These are phyloP conservation scores for Globisporangium nunn DNA, from an alignment of 352 stramenopile species.

Conservation along the genomic window DNA sequence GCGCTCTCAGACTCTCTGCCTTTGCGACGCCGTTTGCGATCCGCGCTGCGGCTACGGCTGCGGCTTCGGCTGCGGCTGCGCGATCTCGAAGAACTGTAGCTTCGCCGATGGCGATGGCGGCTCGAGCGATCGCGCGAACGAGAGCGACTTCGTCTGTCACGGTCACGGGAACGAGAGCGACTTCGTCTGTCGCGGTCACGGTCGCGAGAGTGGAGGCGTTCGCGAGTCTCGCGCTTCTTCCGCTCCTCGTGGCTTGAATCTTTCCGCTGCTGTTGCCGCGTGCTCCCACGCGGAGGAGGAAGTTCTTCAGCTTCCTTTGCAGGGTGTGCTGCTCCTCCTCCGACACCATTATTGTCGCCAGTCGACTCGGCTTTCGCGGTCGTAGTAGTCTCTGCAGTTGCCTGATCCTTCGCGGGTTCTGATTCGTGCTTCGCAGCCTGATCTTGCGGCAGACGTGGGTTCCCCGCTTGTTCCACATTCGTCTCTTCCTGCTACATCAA, in stretches of 20 bases:
- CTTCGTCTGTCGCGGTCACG: slow-evolving; percentile 11
- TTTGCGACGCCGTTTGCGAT: not conserved
- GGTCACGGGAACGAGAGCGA: slow-evolving; percentile 12
- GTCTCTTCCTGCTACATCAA: not conserved
- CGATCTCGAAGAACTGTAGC: slow-evolving; percentile 10
- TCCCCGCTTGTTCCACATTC: not conserved
- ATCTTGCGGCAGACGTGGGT: not conserved
- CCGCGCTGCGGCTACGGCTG: not conserved
- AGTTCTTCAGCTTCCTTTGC: not conserved
- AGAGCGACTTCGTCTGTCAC: slow-evolving; percentile 12
- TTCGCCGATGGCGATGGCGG: slow-evolving; percentile 8
- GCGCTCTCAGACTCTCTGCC: slow-evolving; percentile 6
- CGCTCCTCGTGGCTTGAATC: not conserved
- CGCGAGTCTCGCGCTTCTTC: slow-evolving; percentile 8
- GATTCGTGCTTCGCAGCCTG: not conserved
- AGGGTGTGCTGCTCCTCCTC: not conserved
- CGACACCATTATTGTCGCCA: not conserved
- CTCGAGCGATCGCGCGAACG: slow-evolving; percentile 23
- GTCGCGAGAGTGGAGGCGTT: slow-evolving; percentile 9
- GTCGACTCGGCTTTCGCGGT: not conserved
- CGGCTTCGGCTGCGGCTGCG: not conserved
- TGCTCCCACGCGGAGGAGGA: too few relatives aligned
- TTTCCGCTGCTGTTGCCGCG: too few relatives aligned
- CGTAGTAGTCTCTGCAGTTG: not conserved
- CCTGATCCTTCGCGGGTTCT: not conserved